Conservation (phyloP, 805 yeast species). For the Cyberlindnera americana region DNA sequence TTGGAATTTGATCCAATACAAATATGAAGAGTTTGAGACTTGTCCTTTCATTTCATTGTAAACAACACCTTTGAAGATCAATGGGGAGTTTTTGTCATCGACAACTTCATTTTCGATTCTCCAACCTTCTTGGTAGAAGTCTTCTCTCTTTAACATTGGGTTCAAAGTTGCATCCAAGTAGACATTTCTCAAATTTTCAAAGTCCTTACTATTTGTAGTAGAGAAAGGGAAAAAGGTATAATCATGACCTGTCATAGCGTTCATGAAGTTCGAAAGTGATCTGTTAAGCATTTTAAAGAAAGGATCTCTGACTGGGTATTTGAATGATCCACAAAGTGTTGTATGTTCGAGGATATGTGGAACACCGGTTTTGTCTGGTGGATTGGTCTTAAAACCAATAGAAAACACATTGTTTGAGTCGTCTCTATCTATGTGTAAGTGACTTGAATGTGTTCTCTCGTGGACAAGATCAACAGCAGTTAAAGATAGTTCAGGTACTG, state of each 20-base stretch:
- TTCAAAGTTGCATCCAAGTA: conserved; percentile 83
- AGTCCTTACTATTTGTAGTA: conserved; percentile 84
- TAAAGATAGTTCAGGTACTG: conserved; percentile 78
- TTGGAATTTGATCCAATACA: conserved; percentile 79
- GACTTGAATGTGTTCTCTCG: conserved; percentile 66
- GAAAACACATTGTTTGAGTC: conserved; percentile 87
- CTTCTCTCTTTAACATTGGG: conserved; percentile 74
- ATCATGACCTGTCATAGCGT: conserved; percentile 98
- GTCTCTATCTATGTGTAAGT: conserved; percentile 79
- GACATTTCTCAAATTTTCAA: conserved; percentile 76
- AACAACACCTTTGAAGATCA: conserved; percentile 90
- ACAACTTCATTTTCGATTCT: conserved; percentile 73
- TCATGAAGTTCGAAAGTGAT: conserved; percentile 95
- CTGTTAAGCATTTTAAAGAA: conserved; percentile 95
- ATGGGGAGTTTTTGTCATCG: conserved; percentile 53
- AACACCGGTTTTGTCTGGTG: conserved; percentile 92
- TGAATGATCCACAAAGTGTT: conserved; percentile 88
- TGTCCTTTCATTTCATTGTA: conserved; percentile 99
- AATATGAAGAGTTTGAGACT: conserved; percentile 81
- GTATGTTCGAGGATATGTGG: conserved; percentile 97
- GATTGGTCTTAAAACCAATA: conserved; percentile 87
- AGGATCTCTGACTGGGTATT: conserved; percentile 94
- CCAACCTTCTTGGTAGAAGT: conserved; percentile 97
- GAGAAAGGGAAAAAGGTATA: conserved; percentile 96
- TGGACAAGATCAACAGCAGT: conserved; percentile 76